These are phyloP conservation scores for Eimeria falciformis DNA, from an alignment of 169 alveolate species.

Conservation along the genomic window DNA sequence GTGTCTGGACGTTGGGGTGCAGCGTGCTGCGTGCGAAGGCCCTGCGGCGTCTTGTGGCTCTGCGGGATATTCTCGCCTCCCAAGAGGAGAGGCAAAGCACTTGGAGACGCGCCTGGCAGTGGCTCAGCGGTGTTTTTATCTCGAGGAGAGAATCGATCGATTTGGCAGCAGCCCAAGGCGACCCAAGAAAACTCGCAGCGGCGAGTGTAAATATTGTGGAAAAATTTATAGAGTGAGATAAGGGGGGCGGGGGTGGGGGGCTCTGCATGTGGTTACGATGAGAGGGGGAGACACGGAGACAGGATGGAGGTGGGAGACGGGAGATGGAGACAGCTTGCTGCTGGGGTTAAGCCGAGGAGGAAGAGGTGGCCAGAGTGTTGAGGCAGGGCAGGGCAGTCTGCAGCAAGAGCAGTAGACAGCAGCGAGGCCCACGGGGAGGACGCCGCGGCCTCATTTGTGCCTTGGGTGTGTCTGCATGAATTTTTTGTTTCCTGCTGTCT, in stretches of 20 bases:
- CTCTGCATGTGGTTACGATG: no score
- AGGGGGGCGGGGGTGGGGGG: neutral
- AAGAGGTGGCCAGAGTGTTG: neutral
- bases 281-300: constrained; percentile 2
- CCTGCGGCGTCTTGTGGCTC: neutral
- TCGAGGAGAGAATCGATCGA: neutral
- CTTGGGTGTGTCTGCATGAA: neutral
- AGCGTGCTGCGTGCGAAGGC: constrained; percentile 65
- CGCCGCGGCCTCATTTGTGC: no score
- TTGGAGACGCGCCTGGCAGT: constrained; percentile 34
- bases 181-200: neutral
- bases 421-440: neutral
- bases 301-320: constrained; percentile 5
- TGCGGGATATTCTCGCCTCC: neutral
- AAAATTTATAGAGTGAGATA: neutral
- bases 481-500: neutral
- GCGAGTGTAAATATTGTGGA: constrained; percentile 3
- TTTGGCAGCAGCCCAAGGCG: neutral
- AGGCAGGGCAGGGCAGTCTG: neutral
- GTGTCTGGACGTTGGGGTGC: neutral
- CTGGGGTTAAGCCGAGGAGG: neutral
- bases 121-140: neutral
- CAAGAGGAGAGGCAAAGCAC: neutral
- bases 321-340: neutral
- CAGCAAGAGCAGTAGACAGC: neutral